phyloP scores from a whole-genome alignment of 2,329 filamentous ascomycete genomes.

The Podosphaera xanthii region DNA sequence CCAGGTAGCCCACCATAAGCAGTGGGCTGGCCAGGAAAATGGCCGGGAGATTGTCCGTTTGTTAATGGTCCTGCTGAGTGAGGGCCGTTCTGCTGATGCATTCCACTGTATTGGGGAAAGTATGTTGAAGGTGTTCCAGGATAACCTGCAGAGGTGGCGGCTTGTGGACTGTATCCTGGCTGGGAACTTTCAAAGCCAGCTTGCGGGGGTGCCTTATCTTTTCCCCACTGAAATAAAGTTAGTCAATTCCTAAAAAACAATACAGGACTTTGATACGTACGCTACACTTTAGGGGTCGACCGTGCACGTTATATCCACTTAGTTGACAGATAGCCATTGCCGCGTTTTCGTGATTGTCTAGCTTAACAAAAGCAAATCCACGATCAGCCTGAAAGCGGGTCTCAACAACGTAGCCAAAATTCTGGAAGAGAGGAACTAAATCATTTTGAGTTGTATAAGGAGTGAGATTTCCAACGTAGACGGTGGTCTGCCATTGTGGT shows the following conservation, averaged over 20 bases:
- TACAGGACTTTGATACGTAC: constrained; percentile 35
- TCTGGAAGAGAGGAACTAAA: constrained; percentile 92
- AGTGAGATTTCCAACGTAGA: constrained; percentile 92
- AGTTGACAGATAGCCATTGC: constrained; percentile 97
- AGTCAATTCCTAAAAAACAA: constrained; percentile 9
- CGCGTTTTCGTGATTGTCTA: constrained; percentile 95
- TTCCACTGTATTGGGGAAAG: constrained; percentile 86
- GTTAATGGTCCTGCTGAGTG: constrained; percentile 18
- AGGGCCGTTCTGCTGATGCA: constrained; percentile 17
- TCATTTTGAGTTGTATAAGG: constrained; percentile 95
- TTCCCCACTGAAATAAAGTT: constrained; percentile 58
- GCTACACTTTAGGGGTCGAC: constrained; percentile 90
- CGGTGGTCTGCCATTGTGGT: constrained; percentile 92
- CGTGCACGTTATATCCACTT: constrained; percentile 95
- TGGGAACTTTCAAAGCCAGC: constrained; percentile 65
- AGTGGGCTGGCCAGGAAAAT: constrained; percentile 41
- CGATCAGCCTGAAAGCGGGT: constrained; percentile 95
- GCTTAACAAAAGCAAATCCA: constrained; percentile 96
- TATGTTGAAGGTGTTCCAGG: constrained; percentile 58
- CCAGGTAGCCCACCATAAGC: constrained; percentile 39
- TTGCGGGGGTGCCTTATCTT: constrained; percentile 72
- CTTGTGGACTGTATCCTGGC: constrained; percentile 48
- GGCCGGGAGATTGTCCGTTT: constrained; percentile 19
- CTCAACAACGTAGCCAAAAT: constrained; percentile 94
- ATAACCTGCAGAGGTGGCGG: constrained; percentile 47